phyloP scores from a whole-genome alignment of 768 basidiomycete species.

The Pulveroboletus sp. region DNA sequence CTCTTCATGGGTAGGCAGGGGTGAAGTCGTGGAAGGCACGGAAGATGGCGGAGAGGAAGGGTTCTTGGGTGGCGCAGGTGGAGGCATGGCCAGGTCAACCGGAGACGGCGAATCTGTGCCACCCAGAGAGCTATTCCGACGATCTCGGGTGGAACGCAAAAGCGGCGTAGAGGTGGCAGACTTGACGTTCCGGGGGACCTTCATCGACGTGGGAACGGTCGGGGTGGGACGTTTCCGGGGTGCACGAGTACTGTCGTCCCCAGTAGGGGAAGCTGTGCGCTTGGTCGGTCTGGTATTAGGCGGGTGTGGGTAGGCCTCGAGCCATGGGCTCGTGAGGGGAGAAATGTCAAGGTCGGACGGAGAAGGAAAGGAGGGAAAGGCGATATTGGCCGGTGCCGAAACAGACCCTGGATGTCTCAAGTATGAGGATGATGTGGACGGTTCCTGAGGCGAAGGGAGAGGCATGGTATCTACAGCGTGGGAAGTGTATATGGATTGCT shows the following conservation, averaged over 20 bases:
- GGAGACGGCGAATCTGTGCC: constrained; percentile 73
- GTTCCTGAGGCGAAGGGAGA: constrained; percentile 28
- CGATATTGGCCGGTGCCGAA: constrained; percentile 73
- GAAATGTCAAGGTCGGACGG: constrained; percentile 65
- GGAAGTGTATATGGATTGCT: constrained; percentile 23
- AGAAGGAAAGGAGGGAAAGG: constrained; percentile 51
- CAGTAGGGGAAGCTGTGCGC: constrained; percentile 53
- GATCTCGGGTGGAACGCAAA: constrained; percentile 41
- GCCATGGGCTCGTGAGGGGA: constrained; percentile 77
- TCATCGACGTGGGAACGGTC: constrained; percentile 21
- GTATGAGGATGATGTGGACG: constrained; percentile 25
- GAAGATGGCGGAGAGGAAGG: constrained; percentile 15
- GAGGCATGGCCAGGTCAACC: constrained; percentile 86
- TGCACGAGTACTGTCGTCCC: constrained; percentile 44
- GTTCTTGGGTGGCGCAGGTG: constrained; percentile 55
- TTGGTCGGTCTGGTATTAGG: constrained; percentile 34
- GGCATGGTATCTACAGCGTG: constrained; percentile 25
- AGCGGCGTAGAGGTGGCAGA: constrained; percentile 60
- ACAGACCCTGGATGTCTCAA: constrained; percentile 39
- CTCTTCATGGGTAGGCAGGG: constrained; percentile 13
- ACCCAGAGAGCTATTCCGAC: constrained; percentile 39
- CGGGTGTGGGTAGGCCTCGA: constrained; percentile 51
- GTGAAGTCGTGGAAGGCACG: not conserved
- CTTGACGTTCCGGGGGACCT: constrained; percentile 29
- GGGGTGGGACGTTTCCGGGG: constrained; percentile 54